Base-by-base conservation (phyloP, 257 asterid species). In the Echites panduratus region DNA sequence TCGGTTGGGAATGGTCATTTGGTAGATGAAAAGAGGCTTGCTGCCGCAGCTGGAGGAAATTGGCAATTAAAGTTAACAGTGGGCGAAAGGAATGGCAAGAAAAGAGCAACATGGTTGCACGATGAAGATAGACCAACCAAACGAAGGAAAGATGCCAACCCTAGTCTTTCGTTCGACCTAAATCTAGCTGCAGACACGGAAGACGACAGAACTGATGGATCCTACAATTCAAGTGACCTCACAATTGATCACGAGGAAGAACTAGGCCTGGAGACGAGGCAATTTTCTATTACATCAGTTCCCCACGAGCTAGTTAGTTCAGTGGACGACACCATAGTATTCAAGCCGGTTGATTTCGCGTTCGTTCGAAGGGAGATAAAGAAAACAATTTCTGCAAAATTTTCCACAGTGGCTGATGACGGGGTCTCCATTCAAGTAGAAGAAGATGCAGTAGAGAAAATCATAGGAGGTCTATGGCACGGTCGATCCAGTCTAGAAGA, bases 171-270 rank as follows among this genome's bases (percentile, higher is more conserved):
- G 4, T 83, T 94, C 10, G 99, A 94, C 80, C 95, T 94, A 8
- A 91, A 91, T 57, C 88, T 86, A 6, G 83, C 89, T 0, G 84
- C 79, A 3, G 87, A 80, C 27, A 48, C 45, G 0, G 90, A 83
- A 29, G 93, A 85, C 24, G 85, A 88, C 67, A 74, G 85, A 76
- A 71, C 89, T 0, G 96, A 87, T 35, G 96, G 97, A 22, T 91
- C 97, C 0, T 81, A 79, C 76, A 90, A 84, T 61, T 89, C 97
- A 22, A 91, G 98, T 40, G 98, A 88, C 59, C 83, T 91, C 70
- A 91, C 99, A 13, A 64, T 82, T 11, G 96, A 94, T 67, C 90
- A 85, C 0, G 96, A 86, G 14, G 98, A 89, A 3, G 98, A 88
- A 57, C 84, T 62, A 10, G 80, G 84, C 66, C 79, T 73, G 9